Evolutionary conservation across 2,329 filamentous ascomycete species (phyloP).

Genomic region (Lachnellula arida): DNA sequence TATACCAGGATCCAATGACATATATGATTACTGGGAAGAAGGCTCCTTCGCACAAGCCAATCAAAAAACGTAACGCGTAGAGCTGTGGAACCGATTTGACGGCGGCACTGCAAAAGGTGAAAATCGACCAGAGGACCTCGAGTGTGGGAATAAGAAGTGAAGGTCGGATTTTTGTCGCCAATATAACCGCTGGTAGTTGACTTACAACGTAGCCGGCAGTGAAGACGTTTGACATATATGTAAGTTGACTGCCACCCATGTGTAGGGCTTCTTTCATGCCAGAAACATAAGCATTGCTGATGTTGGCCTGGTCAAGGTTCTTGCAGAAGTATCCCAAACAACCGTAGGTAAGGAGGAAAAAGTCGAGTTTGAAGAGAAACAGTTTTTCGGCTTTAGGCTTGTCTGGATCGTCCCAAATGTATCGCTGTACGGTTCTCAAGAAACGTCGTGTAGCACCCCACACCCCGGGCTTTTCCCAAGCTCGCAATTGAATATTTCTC

Average conservation of each 20-base stretch:
- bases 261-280: conserved; percentile 45
- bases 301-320: conserved; percentile 36
- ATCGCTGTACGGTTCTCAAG: conserved; percentile 21
- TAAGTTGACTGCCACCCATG: conserved; percentile 50
- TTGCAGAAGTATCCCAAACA: conserved; percentile 45
- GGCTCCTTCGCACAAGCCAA: conserved; percentile 34
- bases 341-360: conserved; percentile 41
- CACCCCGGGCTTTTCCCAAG: conserved; percentile 19
- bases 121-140: conserved; percentile 23
- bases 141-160: conserved; percentile 23
- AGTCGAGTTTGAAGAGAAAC: conserved; percentile 46
- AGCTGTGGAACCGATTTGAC: conserved; percentile 34
- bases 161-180: conserved; percentile 19
- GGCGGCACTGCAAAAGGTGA: conserved; percentile 22
- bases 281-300: conserved; percentile 37
- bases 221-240: conserved; percentile 49
- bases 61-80: conserved; percentile 40
- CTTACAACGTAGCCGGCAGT: conserved; percentile 35
- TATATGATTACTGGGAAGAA: conserved; percentile 32
- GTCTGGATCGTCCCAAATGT: conserved; percentile 31
- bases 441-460: conserved; percentile 7
- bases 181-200: conserved; percentile 21
- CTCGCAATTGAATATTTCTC: background rate
- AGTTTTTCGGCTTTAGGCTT: conserved; percentile 37
- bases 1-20: conserved; percentile 44